Percentiles rank a stretch among this genome's conserved stretches.
These are phyloP conservation scores for Colletotrichum cuscutae DNA, from an alignment of 2,329 filamentous ascomycete species.

Conservation along the genomic window DNA sequence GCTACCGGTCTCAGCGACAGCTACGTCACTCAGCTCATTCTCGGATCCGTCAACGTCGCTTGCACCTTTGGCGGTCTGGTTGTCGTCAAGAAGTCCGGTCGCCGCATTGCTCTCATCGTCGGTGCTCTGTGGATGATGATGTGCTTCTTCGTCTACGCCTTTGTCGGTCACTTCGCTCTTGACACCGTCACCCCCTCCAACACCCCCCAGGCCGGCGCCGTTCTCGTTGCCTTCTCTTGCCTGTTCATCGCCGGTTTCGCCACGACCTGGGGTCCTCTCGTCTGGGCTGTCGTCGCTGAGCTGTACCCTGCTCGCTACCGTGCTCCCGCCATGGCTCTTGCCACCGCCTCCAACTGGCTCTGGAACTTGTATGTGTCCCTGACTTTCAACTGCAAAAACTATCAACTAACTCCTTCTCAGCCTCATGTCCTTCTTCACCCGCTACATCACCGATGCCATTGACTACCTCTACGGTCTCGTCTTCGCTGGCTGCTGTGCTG, in stretches of 20 bases:
- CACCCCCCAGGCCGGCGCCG: slow-evolving; percentile 62
- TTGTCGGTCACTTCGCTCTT: slow-evolving; percentile 58
- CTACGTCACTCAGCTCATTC: slow-evolving; percentile 75
- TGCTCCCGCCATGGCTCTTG: slow-evolving; percentile 64
- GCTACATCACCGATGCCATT: slow-evolving; percentile 77
- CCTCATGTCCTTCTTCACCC: slow-evolving; percentile 63
- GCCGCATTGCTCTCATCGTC: slow-evolving; percentile 69
- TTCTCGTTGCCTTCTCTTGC: slow-evolving; percentile 75
- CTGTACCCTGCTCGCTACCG: slow-evolving; percentile 70
- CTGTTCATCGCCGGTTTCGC: slow-evolving; percentile 75
- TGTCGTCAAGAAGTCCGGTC: slow-evolving; percentile 72
- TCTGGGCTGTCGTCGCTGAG: slow-evolving; percentile 74
- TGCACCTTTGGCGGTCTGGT: slow-evolving; percentile 74
- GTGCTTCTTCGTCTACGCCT: slow-evolving; percentile 61
- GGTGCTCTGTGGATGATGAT: slow-evolving; percentile 71
- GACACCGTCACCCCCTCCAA: slow-evolving; percentile 53
- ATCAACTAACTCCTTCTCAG: slow-evolving; percentile 34
- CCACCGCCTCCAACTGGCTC: slow-evolving; percentile 69
- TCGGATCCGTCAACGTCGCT: slow-evolving; percentile 73
- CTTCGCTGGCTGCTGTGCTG: slow-evolving; percentile 74
- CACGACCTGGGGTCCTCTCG: slow-evolving; percentile 76
- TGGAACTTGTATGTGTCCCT: slow-evolving; percentile 71
- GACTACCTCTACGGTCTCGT: slow-evolving; percentile 78
- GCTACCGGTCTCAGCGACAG: slow-evolving; percentile 73
- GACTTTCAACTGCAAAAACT: slow-evolving; percentile 52